Conservation (phyloP, 306 rosid genomes). For the Sicyos baderoa region DNA sequence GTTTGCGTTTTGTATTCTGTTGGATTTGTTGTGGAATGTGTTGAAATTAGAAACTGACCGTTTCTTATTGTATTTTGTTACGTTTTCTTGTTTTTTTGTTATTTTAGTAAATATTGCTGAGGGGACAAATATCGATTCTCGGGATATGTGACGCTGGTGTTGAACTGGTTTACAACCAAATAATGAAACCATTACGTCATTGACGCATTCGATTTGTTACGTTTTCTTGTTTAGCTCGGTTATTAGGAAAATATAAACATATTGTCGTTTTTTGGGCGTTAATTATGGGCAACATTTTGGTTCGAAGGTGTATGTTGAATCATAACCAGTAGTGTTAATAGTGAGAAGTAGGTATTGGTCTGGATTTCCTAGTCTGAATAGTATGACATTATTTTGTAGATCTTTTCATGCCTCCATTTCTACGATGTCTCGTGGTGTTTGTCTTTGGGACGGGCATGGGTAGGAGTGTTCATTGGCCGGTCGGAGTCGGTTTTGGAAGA, state of each 20-base stretch:
- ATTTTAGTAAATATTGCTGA: too few relatives aligned
- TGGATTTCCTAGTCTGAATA: not conserved
- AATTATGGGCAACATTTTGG: constrained; percentile 3
- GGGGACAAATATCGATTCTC: too few relatives aligned
- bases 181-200: too few relatives aligned
- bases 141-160: too few relatives aligned
- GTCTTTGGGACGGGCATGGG: too few relatives aligned
- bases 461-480: too few relatives aligned
- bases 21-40: constrained; percentile 21
- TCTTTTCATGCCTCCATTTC: too few relatives aligned
- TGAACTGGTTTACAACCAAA: too few relatives aligned
- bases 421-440: too few relatives aligned
- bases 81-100: too few relatives aligned
- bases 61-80: not conserved
- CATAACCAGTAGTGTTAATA: not conserved
- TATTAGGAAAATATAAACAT: not conserved
- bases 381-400: not conserved
- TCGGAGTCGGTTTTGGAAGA: too few relatives aligned
- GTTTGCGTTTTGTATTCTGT: constrained; percentile 20
- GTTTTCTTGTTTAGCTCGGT: not conserved
- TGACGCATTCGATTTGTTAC: too few relatives aligned
- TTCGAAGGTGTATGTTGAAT: constrained; percentile 11
- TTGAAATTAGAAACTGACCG: constrained; percentile 14
- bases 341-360: not conserved
- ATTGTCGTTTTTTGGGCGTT: not conserved